Evolutionary conservation across 768 basidiomycete species (phyloP).

Genomic region (Leccinum disarticulatum): DNA sequence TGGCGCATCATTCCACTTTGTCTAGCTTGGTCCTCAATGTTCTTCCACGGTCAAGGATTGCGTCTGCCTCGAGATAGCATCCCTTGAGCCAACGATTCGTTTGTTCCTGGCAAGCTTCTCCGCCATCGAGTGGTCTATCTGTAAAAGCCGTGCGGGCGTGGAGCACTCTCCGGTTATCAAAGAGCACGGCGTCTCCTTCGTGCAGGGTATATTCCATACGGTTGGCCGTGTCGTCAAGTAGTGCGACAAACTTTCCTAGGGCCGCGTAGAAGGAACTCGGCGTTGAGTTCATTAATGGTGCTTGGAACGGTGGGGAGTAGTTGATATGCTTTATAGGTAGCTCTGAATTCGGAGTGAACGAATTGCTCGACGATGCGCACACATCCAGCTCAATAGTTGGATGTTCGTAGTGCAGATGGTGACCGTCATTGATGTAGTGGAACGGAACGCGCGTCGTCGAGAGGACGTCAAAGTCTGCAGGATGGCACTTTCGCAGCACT

Average conservation of each 20-base stretch:
- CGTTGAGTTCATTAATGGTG: constrained; percentile 57
- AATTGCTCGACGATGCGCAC: constrained; percentile 10
- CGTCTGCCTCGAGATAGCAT: constrained; percentile 71
- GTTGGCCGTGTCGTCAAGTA: constrained; percentile 52
- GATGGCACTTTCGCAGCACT: constrained; percentile 45
- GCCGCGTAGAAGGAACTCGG: constrained; percentile 61
- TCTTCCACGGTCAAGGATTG: constrained; percentile 59
- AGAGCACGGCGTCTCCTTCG: constrained; percentile 86
- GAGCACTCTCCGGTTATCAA: constrained; percentile 88
- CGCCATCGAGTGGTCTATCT: constrained; percentile 32
- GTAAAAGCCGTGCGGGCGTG: constrained; percentile 83
- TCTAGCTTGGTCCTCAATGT: constrained; percentile 40
- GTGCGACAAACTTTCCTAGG: constrained; percentile 55
- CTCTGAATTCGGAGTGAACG: neutral
- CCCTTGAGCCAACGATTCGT: constrained; percentile 89
- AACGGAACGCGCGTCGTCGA: constrained; percentile 69
- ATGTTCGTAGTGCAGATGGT: constrained; percentile 73
- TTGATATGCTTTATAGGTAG: constrained; percentile 65
- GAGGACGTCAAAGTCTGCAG: constrained; percentile 59
- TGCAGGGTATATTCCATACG: constrained; percentile 63
- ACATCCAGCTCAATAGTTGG: constrained; percentile 68
- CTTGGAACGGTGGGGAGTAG: constrained; percentile 96
- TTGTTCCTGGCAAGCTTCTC: constrained; percentile 42
- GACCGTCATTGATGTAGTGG: constrained; percentile 89
- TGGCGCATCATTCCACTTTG: neutral